phyloP scores from a whole-genome alignment of 176 grass and related monocot species.

The Microstegium vimineum region DNA sequence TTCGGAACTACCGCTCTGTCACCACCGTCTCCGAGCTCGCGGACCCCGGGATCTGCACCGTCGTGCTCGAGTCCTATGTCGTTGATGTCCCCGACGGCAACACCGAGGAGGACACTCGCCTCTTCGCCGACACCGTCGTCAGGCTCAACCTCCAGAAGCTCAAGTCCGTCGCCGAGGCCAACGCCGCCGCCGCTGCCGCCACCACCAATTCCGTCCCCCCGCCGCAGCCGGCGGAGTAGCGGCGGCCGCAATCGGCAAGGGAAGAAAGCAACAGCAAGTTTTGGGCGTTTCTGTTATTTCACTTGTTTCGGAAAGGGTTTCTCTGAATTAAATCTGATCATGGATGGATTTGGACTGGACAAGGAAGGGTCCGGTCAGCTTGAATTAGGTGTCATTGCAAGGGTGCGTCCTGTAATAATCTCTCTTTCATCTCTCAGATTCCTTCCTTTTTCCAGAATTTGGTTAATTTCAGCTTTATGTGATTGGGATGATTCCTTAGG shows the following conservation, averaged over 20 bases:
- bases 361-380: neutral
- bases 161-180: constrained; percentile 77
- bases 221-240: constrained; percentile 24
- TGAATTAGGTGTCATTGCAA: constrained; percentile 30
- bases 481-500: constrained; percentile 35
- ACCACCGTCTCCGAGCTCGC: constrained; percentile 74
- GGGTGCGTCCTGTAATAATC: constrained; percentile 55
- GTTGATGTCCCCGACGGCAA: constrained; percentile 92
- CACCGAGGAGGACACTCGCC: constrained; percentile 85
- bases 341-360: constrained; percentile 11
- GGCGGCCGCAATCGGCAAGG: neutral
- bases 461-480: constrained; percentile 30
- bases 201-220: neutral
- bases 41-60: constrained; percentile 60
- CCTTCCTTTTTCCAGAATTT: constrained; percentile 20
- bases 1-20: constrained; percentile 77
- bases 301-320: constrained; percentile 11
- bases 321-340: constrained; percentile 26
- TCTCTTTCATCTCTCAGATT: constrained; percentile 22
- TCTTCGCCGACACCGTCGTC: constrained; percentile 94
- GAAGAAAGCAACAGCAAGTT: constrained; percentile 10
- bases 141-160: constrained; percentile 99
- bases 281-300: constrained; percentile 31
- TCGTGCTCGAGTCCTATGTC: constrained; percentile 91
- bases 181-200: constrained; percentile 16